Conservation (phyloP, 768 basidiomycete genomes). For the Boletus eberwhitei region DNA sequence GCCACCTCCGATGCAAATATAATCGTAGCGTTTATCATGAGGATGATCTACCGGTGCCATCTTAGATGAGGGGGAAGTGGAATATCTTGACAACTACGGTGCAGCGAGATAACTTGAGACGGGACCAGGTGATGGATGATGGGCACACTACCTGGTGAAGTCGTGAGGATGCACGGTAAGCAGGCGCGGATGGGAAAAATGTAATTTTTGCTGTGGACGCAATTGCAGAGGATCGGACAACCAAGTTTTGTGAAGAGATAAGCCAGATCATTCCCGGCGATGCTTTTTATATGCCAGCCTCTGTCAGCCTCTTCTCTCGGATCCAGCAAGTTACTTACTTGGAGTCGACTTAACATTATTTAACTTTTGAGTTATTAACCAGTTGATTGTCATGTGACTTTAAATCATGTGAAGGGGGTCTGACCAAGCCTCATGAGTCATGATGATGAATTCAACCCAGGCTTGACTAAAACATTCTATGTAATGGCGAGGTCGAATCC, state of each 20-base stretch:
- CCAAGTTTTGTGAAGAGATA: conserved; percentile 7
- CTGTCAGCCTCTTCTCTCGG: conserved; percentile 13
- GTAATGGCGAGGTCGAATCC: too few species aligned
- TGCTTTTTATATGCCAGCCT: conserved; percentile 17
- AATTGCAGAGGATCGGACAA: conserved; percentile 5
- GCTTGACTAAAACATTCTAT: too few species aligned
- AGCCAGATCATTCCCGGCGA: conserved; percentile 11
- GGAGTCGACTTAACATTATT: too few species aligned
- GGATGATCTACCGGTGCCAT: conserved; percentile 77
- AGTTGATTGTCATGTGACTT: conserved; percentile 9
- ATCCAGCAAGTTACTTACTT: background rate
- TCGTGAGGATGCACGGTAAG: conserved; percentile 13
- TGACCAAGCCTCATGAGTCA: too few species aligned
- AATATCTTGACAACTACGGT: conserved; percentile 46
- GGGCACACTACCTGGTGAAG: conserved; percentile 26
- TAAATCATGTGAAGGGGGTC: conserved; percentile 10
- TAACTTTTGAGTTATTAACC: background rate
- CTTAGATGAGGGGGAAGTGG: conserved; percentile 37
- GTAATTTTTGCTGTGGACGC: conserved; percentile 14
- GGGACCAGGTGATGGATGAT: conserved; percentile 2
- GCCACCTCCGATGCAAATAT: conserved; percentile 88
- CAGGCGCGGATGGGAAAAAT: conserved; percentile 1
- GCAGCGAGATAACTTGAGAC: background rate
- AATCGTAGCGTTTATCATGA: conserved; percentile 68
- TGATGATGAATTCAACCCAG: too few species aligned